Evolutionary conservation across 768 basidiomycete species (phyloP), one percentile per base, ranked within the genome.

Genomic region (Serpula lacrymans): DNA sequence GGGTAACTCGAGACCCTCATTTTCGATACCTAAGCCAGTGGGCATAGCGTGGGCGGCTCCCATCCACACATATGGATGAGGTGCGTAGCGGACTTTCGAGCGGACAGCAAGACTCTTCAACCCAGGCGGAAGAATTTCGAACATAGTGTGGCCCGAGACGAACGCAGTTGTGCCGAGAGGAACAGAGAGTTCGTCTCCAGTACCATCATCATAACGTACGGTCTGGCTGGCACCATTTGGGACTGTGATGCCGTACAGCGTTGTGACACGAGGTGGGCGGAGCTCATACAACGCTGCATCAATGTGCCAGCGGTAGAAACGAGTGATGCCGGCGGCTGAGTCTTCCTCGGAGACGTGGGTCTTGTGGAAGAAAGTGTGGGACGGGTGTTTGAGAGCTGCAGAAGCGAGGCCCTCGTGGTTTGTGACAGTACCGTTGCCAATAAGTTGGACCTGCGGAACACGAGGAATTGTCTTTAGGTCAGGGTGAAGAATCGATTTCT

Each of bases 11-110:
- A 79, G 65, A 0, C 82, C 84, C 36, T 94, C 92, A 2, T 67
- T 70, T 59, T 85, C 86, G 51, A 93, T 83, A 1, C 90, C 91
- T 6, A 95, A 67, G 5, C 90, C 91, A 16, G 88, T 91, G 0
- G 87, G 69, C 52, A 80, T 59, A 1, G 88, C 82, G 42, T 71
- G 77, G 1, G 88, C 80, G 13, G 81, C 76, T 0, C 84, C 75
- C 88, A 94, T 93, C 89, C 89, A 92, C 26, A 91, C 82, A 58
- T 90, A 92, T 1, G 90, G 88, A 43, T 91, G 88, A 9, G 90
- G 88, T 4, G 86, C 78, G 56, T 91, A 93, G 54, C 69, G 76
- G 39, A 90, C 88, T 49, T 70, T 78, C 6, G 80, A 62, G 16
- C 91, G 72, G 16, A 93, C 85, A 0, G 88, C 88, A 4, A 94